Base-by-base conservation (phyloP, 768 basidiomycete genomes). In the Pulveroboletus frians region DNA sequence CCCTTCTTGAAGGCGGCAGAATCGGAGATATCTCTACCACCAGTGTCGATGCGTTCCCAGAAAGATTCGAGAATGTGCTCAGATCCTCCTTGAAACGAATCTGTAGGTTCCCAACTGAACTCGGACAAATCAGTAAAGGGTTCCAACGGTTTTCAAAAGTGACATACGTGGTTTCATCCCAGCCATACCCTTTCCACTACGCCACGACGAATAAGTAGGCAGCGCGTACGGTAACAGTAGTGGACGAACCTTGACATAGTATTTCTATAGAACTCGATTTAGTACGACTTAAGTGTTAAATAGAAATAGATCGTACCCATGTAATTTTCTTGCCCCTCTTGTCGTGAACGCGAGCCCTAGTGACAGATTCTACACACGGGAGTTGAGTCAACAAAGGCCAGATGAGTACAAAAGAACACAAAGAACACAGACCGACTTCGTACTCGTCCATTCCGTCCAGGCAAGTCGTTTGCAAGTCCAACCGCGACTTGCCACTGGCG, bases 61-160 rank as follows among this genome's bases (percentile, higher is more conserved):
- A 75, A 75, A 2, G 52, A 26, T 14, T 66, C 58, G 9, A 75
- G 32, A 14, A 85, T 71, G 43, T 80, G 72, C 54, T 81, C 77
- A 0, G 84, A 83, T 9, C 71, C 74, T 7, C 65, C 75, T 14
- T 60, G 62, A 51, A 88, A 85, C 9, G 82, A 83, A 44, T 77
- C 71, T 8, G 69, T 62, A 9, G 85, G 84, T 55, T 88, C 85
- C 84, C 84, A 87, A 9, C 85, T 87, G 46, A 32, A 38, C 17
- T 30, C 48, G 39, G 34, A 41, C n/a, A n/a, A 18, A 49, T 57
- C 45, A 18, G 38, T 51, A 8, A 54, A 45, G 23, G 46, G 13
- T 15, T 18, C 31, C 21, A 21, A 13, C 21, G 26, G 23, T 21
- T 39, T 46, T 47, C 27, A 48, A 31, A 42, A 38, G 39, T 45